Percentiles rank a stretch among this genome's conserved stretches.
Evolutionary conservation across 257 asterid genomes (phyloP).

Genomic region (Fraxinus cuspidata): DNA sequence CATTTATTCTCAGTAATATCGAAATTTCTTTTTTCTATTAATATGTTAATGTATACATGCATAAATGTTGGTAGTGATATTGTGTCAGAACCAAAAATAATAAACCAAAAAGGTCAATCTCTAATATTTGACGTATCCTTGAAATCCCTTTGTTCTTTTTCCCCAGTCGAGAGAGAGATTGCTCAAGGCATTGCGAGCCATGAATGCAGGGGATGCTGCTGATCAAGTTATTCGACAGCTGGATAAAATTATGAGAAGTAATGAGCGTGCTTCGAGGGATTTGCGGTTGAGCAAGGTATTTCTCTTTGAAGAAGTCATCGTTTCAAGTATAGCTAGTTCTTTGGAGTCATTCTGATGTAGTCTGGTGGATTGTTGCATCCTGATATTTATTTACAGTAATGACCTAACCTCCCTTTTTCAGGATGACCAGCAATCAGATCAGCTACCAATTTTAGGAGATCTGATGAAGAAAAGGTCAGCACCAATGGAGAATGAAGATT

Average conservation of each 20-base stretch:
- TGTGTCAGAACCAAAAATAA: conserved; percentile 16
- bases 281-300: conserved; percentile 70
- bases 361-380: conserved; percentile 18
- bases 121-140: conserved; percentile 19
- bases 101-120: neutral
- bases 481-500: conserved; percentile 62
- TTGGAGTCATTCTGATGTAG: conserved; percentile 13
- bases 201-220: conserved; percentile 99
- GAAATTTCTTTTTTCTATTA: neutral
- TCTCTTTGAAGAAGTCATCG: conserved; percentile 7
- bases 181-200: conserved; percentile 76
- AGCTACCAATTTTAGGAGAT: conserved; percentile 54
- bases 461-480: conserved; percentile 65
- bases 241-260: conserved; percentile 78
- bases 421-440: conserved; percentile 71
- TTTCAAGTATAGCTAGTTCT: conserved; percentile 3
- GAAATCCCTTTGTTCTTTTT: conserved; percentile 22
- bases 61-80: conserved; percentile 1
- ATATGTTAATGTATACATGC: neutral
- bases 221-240: conserved; percentile 90
- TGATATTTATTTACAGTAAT: conserved; percentile 8
- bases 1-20: conserved; percentile 7
- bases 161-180: conserved; percentile 82
- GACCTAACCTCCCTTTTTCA: conserved; percentile 34
- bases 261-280: conserved; percentile 85